Evolutionary conservation across 345 rosid genomes (phyloP).

Genomic region (Rhizophora mangle): DNA sequence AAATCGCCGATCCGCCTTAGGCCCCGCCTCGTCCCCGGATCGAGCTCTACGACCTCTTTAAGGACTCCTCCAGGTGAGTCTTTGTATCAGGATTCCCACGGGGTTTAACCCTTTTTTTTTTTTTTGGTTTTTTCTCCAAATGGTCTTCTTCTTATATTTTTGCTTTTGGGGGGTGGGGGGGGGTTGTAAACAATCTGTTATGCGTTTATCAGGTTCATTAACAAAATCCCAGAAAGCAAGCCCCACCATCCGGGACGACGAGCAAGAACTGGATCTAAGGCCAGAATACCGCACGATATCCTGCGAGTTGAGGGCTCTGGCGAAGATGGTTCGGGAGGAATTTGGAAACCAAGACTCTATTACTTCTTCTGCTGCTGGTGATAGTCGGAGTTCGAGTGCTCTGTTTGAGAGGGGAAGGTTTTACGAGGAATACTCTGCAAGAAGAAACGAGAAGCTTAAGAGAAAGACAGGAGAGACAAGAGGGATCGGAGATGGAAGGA

Average conservation of each 20-base stretch:
- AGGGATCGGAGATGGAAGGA: conserved; percentile 28
- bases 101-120: neutral
- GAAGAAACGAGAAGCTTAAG: conserved; percentile 78
- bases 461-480: conserved; percentile 46
- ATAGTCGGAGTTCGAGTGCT: conserved; percentile 16
- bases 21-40: conserved; percentile 48
- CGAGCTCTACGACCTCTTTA: conserved; percentile 34
- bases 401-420: conserved; percentile 80
- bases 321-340: conserved; percentile 47
- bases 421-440: conserved; percentile 74
- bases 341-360: conserved; percentile 26
- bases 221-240: conserved; percentile 47
- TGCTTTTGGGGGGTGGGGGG: neutral
- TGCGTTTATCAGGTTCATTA: conserved; percentile 44
- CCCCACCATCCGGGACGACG: conserved; percentile 24
- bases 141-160: neutral
- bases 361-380: neutral
- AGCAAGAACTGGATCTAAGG: conserved; percentile 41
- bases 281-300: conserved; percentile 61
- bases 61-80: conserved; percentile 65
- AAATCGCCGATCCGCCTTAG: conserved; percentile 68
- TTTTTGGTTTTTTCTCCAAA: neutral
- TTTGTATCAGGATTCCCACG: neutral
- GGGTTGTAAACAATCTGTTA: neutral
- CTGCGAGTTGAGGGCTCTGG: conserved; percentile 56